Evolutionary conservation across 768 basidiomycete genomes (phyloP).

Genomic region (Tulasnella sp.): DNA sequence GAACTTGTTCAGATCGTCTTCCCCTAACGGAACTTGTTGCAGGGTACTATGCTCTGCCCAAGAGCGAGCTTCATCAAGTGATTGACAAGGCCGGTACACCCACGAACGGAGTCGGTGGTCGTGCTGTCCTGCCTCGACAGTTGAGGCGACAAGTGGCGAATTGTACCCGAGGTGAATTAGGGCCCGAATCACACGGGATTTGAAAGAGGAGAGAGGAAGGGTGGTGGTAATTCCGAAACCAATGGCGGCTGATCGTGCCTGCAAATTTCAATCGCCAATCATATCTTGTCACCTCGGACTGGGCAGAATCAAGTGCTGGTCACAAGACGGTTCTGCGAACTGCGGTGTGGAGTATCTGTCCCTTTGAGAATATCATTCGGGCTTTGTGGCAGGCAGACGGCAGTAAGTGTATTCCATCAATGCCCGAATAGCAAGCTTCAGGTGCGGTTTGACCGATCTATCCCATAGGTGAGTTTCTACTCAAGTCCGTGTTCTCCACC

Average conservation of each 20-base stretch:
- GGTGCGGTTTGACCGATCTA: too few species aligned
- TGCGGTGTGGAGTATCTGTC: background rate
- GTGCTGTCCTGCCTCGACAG: background rate
- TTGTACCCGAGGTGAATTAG: constrained; percentile 1
- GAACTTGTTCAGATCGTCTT: background rate
- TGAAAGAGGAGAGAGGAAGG: background rate
- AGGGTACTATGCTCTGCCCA: constrained; percentile 5
- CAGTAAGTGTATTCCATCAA: background rate
- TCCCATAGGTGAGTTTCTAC: too few species aligned
- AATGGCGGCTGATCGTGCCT: constrained; percentile 21
- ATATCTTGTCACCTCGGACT: background rate
- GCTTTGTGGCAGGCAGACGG: background rate
- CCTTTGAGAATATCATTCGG: background rate
- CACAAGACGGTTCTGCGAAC: background rate
- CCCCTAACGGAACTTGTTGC: background rate
- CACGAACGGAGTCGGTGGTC: constrained; percentile 13
- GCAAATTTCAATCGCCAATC: background rate
- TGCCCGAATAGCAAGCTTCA: too few species aligned
- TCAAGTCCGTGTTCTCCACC: too few species aligned
- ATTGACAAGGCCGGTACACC: constrained; percentile 2
- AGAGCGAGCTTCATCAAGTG: background rate
- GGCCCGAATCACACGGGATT: background rate
- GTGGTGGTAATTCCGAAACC: constrained; percentile 15
- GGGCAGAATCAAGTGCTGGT: background rate
- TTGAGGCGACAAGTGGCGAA: constrained; percentile 8